phyloP scores from a whole-genome alignment of 2,329 filamentous ascomycete genomes.

The Colletotrichum somersetense region DNA sequence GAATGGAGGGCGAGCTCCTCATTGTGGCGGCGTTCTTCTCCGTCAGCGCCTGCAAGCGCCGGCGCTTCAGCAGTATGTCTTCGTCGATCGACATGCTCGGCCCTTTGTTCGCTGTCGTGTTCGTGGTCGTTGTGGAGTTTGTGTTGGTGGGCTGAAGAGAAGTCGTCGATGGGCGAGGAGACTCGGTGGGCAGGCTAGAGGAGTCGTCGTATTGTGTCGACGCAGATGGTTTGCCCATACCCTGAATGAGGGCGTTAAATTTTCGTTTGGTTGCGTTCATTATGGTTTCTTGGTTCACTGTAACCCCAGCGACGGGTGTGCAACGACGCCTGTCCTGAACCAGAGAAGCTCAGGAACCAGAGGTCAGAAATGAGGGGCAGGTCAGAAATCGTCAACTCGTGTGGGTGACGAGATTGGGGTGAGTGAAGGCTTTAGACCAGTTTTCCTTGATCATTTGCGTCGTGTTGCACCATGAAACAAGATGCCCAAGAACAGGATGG shows the following conservation, averaged over 20 bases:
- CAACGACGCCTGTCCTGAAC: background rate
- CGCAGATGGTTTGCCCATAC: constrained; percentile 59
- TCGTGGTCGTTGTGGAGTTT: constrained; percentile 20
- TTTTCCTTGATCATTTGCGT: constrained; percentile 6
- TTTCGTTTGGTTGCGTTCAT: constrained; percentile 88
- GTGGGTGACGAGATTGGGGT: background rate
- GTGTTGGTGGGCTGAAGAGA: constrained; percentile 32
- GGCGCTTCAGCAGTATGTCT: constrained; percentile 64
- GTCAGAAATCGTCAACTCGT: background rate
- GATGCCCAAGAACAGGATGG: constrained; percentile 17
- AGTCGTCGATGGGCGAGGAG: constrained; percentile 42
- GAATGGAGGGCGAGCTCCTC: constrained; percentile 27
- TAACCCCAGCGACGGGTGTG: constrained; percentile 18
- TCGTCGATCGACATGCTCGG: constrained; percentile 49
- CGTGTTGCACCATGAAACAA: constrained; percentile 19
- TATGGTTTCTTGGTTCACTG: constrained; percentile 42
- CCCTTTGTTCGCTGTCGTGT: constrained; percentile 18
- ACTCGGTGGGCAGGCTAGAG: constrained; percentile 29
- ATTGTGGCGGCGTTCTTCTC: constrained; percentile 38
- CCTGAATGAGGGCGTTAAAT: constrained; percentile 81
- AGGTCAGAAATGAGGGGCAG: background rate
- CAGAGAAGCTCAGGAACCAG: background rate
- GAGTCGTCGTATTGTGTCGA: constrained; percentile 42
- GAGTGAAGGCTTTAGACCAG: background rate
- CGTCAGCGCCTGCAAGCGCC: constrained; percentile 55